Evolutionary conservation across 768 basidiomycete genomes (phyloP).

Genomic region (Pilatotrama ljubarskyi): DNA sequence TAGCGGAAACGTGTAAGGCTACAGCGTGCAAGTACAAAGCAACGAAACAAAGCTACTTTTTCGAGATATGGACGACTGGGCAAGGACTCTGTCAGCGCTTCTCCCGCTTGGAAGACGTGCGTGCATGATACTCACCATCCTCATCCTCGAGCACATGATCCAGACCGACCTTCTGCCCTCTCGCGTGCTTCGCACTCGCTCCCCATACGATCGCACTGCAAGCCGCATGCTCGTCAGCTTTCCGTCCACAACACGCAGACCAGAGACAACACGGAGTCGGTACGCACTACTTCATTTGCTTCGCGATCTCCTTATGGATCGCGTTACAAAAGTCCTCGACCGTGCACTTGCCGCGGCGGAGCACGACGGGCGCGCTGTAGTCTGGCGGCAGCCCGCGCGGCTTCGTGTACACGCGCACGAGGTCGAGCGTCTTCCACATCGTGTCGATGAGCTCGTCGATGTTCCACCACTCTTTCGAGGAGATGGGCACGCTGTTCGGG

Average conservation of each 20-base stretch:
- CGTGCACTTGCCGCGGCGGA: slow-evolving; percentile 59
- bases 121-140: slow-evolving; percentile 57
- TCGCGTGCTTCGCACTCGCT: slow-evolving; percentile 92
- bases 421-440: slow-evolving; percentile 93
- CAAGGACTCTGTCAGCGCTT: slow-evolving; percentile 10
- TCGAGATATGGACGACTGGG: slow-evolving; percentile 62
- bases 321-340: slow-evolving; percentile 91
- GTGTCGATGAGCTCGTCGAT: slow-evolving; percentile 89
- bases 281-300: slow-evolving; percentile 93
- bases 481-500: slow-evolving; percentile 92
- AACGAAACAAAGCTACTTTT: slow-evolving; percentile 39
- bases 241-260: not conserved
- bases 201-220: slow-evolving; percentile 91
- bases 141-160: slow-evolving; percentile 88
- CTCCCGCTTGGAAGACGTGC: not conserved
- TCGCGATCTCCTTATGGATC: slow-evolving; percentile 96
- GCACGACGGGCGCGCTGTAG: slow-evolving; percentile 87
- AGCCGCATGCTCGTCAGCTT: not conserved
- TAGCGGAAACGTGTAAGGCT: slow-evolving; percentile 8
- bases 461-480: slow-evolving; percentile 93
- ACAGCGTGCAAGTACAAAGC: slow-evolving; percentile 8
- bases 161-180: slow-evolving; percentile 93
- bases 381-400: slow-evolving; percentile 91
- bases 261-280: not conserved
- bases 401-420: slow-evolving; percentile 96